Evolutionary conservation across 768 basidiomycete species (phyloP), one percentile per base, ranked within the genome.

Genomic region (Gelatoporia subvermispora): DNA sequence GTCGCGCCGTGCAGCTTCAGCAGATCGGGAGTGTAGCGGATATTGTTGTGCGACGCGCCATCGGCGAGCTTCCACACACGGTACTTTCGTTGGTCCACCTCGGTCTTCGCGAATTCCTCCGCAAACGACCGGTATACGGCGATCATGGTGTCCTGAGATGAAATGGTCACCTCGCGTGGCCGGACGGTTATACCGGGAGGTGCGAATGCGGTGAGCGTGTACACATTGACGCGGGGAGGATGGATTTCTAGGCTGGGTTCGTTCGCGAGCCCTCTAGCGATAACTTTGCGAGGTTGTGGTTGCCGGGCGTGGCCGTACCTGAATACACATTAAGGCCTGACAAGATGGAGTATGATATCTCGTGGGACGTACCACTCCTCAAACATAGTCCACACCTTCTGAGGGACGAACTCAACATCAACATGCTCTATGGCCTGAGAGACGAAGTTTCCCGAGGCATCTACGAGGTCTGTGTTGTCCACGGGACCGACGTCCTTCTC

Each of bases 371-470:
- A 91, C 94, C 92, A 93, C 43, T 72, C 53, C 8, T 72, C 65
- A 35, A 96, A 74, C 17, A 75, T 70, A 18, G 71, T 60, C 93
- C 92, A 95, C 18, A 81, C 82, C 21, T 75, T 73, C 49, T 74
- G 70, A 2, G 91, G 88, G 3, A 96, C 73, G 55, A 81, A 86
- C 62, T 89, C 85, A 44, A 86, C 77, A 60, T 96, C 77, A 23
- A 79, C 62, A 49, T 40, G 47, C 21, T 43, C 49, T 34, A 41
- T 16, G 13, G 20, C 18, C 34, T 40, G 37, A 15, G 39, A 31
- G 13, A 41, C 28, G 28, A 31, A 16, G 16, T 38, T 24, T 2
- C 74, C 71, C 10, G 67, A 59, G 59, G 83, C 81, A 31, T 31
- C 28, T 46, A 88, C 64, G 39, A 95, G 72, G 15, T 68, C 60